Conservation (phyloP, 2,329 filamentous ascomycete species). For the Aspergillus fischeri region DNA sequence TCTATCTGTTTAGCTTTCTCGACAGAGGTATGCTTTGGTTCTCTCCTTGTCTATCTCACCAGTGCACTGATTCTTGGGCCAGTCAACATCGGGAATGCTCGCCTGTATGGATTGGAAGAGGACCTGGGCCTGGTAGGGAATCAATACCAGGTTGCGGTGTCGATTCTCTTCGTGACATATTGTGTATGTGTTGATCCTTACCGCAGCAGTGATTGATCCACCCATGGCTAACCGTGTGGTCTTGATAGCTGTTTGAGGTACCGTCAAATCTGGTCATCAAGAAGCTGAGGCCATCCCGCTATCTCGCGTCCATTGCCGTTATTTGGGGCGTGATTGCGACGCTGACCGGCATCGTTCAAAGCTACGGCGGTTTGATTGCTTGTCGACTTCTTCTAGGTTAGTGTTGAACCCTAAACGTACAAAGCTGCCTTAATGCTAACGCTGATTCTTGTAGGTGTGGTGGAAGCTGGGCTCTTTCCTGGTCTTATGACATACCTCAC, state of each 20-base stretch:
- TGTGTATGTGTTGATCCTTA: conserved; percentile 35
- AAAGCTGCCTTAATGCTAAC: background rate
- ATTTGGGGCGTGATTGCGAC: conserved; percentile 50
- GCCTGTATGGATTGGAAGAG: conserved; percentile 59
- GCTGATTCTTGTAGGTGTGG: conserved; percentile 43
- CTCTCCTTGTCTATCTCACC: background rate
- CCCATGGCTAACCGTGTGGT: conserved; percentile 6
- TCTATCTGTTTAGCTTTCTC: conserved; percentile 71
- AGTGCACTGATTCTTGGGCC: conserved; percentile 11
- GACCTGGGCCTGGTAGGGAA: conserved; percentile 59
- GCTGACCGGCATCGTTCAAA: conserved; percentile 61
- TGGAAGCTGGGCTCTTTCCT: conserved; percentile 69
- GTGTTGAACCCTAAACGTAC: background rate
- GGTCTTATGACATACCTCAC: conserved; percentile 67
- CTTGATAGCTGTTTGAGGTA: conserved; percentile 52
- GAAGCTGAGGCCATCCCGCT: conserved; percentile 58
- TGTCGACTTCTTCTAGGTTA: conserved; percentile 59
- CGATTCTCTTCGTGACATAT: conserved; percentile 64
- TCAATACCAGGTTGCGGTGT: conserved; percentile 67
- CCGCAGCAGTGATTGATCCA: background rate
- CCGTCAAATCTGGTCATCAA: conserved; percentile 64
- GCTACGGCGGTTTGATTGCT: conserved; percentile 62
- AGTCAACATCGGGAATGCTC: conserved; percentile 71
- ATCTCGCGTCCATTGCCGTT: conserved; percentile 56
- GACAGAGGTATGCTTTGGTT: conserved; percentile 48